These are phyloP conservation scores for Kregervanrija pseudodelftensis DNA, from an alignment of 805 yeast genomes.

Conservation along the genomic window DNA sequence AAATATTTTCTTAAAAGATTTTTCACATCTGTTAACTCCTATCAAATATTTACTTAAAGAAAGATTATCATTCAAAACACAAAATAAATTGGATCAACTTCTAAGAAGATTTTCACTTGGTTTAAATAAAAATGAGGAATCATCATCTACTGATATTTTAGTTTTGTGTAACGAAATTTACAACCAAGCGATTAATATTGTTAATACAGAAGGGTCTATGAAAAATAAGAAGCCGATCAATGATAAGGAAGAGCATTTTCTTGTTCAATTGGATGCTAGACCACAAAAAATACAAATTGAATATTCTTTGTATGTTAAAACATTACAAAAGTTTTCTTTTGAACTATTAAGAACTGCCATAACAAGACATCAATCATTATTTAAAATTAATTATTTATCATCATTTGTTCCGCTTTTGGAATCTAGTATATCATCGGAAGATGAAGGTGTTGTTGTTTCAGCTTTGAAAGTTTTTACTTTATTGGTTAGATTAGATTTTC, in stretches of 20 bases:
- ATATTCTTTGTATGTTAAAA: slow-evolving; percentile 46
- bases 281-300: slow-evolving; percentile 47
- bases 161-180: slow-evolving; percentile 69
- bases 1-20: slow-evolving; percentile 50
- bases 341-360: slow-evolving; percentile 71
- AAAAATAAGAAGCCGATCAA: slow-evolving; percentile 13
- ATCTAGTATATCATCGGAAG: slow-evolving; percentile 51
- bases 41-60: slow-evolving; percentile 57
- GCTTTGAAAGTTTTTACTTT: slow-evolving; percentile 56
- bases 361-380: slow-evolving; percentile 50
- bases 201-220: slow-evolving; percentile 13
- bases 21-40: slow-evolving; percentile 58
- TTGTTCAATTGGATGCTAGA: slow-evolving; percentile 65
- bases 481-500: slow-evolving; percentile 55
- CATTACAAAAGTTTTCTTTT: slow-evolving; percentile 68
- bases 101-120: slow-evolving; percentile 76
- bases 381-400: slow-evolving; percentile 51
- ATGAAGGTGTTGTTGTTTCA: slow-evolving; percentile 71
- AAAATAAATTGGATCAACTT: slow-evolving; percentile 71
- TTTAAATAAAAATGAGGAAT: slow-evolving; percentile 58
- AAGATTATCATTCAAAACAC: slow-evolving; percentile 58
- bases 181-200: slow-evolving; percentile 38
- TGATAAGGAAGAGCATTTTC: slow-evolving; percentile 47
- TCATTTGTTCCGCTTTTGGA: slow-evolving; percentile 74
- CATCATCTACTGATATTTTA: slow-evolving; percentile 50